Base-by-base conservation (phyloP, 225 moss, liverwort and hornwort species). In the Pseudoscleropodium purum region DNA sequence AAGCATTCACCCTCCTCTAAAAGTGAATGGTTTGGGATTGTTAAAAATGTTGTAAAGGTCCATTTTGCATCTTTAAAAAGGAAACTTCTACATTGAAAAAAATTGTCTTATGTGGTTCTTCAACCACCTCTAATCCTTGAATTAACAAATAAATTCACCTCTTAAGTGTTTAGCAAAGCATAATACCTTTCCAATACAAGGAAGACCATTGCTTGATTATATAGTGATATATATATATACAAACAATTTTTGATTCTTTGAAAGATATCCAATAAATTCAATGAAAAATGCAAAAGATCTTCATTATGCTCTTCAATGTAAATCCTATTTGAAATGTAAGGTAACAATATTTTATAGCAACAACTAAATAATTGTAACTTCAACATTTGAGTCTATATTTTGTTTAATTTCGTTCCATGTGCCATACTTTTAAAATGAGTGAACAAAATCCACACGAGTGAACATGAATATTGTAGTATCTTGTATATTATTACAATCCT, bases 91-190 rank as follows among this genome's bases (percentile, higher is more conserved):
- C 4, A 31, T 0, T 47, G 1, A 47, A 49, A 6, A 31, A 75
- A 18, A 4, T 31, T 47, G 11, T 49, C 75, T 11, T 31, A 6
- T 18, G 11, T 18, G 30, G 18, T 47, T 75, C 4, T 0, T 49
- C 7, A 49, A 1, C 12, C 11, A 31, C 2, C 11, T 0, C 11
- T 7, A 75, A 31, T 75, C 11, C 2, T 75, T 47, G 10, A 75
- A 49, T 47, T 49, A 19, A 7, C 1, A 31, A 0, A 18, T 47
- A 75, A 75, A 11, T 18, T 4, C n/a, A n/a, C 18, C 2, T 30
- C 1, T 18, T 0, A 17, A 0, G 18, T 45, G 30, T 47, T 18
- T 30, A 30, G 2, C 6, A 6, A 6, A 30, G 27, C 2, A 11
- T 5, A 30, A 30, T 18, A 30, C 6, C 30, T 75, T 75, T 4